Evolutionary conservation across 2,329 filamentous ascomycete species (phyloP), one percentile per base, ranked within the genome.

Genomic region (Penicillium frequentans): DNA sequence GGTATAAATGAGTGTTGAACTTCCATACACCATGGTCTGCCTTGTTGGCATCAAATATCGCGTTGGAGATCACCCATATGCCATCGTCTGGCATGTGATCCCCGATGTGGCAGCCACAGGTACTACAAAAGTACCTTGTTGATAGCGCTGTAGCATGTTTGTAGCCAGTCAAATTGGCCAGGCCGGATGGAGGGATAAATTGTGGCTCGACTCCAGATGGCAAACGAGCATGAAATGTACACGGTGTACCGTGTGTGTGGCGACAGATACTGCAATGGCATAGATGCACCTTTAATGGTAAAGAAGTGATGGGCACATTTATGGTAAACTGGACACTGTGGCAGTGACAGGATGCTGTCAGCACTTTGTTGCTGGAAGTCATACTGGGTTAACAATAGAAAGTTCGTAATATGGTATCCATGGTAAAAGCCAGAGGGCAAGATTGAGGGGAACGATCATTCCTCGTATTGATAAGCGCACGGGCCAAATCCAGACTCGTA

Each of bases 261-360:
- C 77, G 73, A 55, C 77, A 81, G 35, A 76, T 70, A 52, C 66
- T 68, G 66, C 79, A 81, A 61, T 79, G 74, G 66, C 79, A 81
- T 46, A 80, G 69, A 58, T 75, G 71, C 10, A 70, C 64, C 44
- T 67, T 65, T 5, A 81, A 60, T 2, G 78, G 79, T 5, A 80
- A 69, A 5, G 55, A 59, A 2, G 64, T 53, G 1, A 54, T 57
- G 0, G 71, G 68, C 4, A 81, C 50, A 5, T 62, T 69, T 59
- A 81, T 64, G 2, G 70, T 70, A 55, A 77, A 74, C 4, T 65
- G 60, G 14, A 64, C 55, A 39, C 42, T 54, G 14, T 48, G 45
- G 39, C 69, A 71, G 61, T 64, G 68, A 24, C 69, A 72, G 8
- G 54, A 45, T 35, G 66, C 66, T 14, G 58, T 69, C 6, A 71